A percentile compares a stretch with the other conserved stretches of the same genome.
Evolutionary conservation across 768 basidiomycete genomes (phyloP).

Genomic region (Russula sp.): DNA sequence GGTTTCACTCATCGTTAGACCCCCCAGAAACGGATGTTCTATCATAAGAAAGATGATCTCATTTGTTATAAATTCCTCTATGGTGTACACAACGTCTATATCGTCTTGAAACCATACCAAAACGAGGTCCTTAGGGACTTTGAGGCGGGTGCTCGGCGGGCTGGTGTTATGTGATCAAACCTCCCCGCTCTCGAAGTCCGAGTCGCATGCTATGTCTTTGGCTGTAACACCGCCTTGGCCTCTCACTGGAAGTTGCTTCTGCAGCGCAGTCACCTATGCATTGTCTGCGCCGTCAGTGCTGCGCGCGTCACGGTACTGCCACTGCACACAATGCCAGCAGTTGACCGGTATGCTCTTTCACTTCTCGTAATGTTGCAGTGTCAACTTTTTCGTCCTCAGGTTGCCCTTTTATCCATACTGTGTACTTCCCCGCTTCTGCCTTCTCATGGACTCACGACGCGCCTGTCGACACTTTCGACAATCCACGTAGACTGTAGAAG

Average conservation of each 20-base stretch:
- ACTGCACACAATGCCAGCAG: constrained; percentile 65
- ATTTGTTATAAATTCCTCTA: too few species aligned
- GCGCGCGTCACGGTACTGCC: constrained; percentile 50
- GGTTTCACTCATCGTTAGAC: too few species aligned
- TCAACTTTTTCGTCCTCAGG: constrained; percentile 32
- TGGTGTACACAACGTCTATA: too few species aligned
- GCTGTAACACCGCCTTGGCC: constrained; percentile 7
- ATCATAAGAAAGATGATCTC: too few species aligned
- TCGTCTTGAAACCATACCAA: too few species aligned
- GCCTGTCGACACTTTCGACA: constrained; percentile 45
- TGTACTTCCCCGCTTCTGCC: constrained; percentile 45
- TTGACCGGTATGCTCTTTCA: constrained; percentile 40
- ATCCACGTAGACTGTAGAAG: constrained; percentile 51
- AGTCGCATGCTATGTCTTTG: background rate
- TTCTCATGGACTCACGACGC: constrained; percentile 51
- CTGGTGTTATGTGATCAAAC: background rate
- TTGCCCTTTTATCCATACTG: constrained; percentile 55
- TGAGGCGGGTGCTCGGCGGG: too few species aligned
- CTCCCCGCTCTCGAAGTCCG: too few species aligned
- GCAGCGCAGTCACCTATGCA: constrained; percentile 45
- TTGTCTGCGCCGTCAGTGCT: constrained; percentile 44
- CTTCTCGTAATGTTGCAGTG: constrained; percentile 1
- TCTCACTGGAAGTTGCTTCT: constrained; percentile 50
- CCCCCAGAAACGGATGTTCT: too few species aligned
- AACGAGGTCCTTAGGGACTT: too few species aligned